These are phyloP conservation scores for Histomonas meleagridis DNA, from an alignment of 208 protist species.

Conservation along the genomic window DNA sequence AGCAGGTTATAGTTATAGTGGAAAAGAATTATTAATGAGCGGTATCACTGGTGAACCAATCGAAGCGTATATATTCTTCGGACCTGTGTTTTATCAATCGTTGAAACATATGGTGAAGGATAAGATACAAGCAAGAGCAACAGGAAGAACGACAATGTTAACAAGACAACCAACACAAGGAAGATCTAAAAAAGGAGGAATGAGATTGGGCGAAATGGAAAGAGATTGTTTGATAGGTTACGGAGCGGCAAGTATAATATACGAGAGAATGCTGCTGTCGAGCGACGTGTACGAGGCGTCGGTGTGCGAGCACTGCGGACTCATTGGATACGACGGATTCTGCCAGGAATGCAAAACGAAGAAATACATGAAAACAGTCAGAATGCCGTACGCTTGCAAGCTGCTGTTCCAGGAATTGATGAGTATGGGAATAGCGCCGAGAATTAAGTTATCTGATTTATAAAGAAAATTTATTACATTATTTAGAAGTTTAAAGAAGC, in stretches of 20 bases:
- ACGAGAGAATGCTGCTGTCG: constrained; percentile 39
- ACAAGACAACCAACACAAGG: constrained; percentile 96
- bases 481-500: no score
- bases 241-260: constrained; percentile 49
- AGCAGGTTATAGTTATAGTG: constrained; percentile 85
- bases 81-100: constrained; percentile 99
- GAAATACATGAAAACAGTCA: constrained; percentile 57
- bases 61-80: constrained; percentile 93
- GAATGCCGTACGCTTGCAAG: constrained; percentile 98
- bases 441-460: constrained; percentile 37
- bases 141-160: constrained; percentile 72
- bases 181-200: constrained; percentile 83
- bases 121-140: constrained; percentile 93
- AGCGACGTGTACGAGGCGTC: constrained; percentile 36
- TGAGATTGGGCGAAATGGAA: constrained; percentile 99
- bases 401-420: constrained; percentile 96
- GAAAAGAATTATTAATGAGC: constrained; percentile 82
- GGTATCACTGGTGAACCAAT: constrained; percentile 90
- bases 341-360: constrained; percentile 78
- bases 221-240: constrained; percentile 88
- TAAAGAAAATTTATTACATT: background rate
- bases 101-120: constrained; percentile 99
- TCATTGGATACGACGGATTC: constrained; percentile 65
- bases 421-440: constrained; percentile 80
- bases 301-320: constrained; percentile 57